Percentiles rank a stretch among this genome's conserved stretches.
These are phyloP conservation scores for Aspergillus transmontanensis DNA, from an alignment of 2,329 filamentous ascomycete genomes.

Conservation along the genomic window DNA sequence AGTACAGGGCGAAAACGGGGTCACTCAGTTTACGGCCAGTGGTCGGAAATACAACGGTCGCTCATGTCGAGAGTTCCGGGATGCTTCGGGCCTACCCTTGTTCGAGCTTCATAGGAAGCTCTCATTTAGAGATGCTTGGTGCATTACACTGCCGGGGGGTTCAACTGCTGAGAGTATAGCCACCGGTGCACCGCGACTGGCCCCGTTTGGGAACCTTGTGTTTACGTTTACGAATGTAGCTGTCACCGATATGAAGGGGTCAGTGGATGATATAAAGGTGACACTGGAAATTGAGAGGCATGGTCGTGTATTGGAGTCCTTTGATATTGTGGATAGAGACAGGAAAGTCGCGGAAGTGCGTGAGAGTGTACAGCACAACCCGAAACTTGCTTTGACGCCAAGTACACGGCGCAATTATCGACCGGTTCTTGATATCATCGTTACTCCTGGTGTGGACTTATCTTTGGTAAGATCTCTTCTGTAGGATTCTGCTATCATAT, in stretches of 20 bases:
- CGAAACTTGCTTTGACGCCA: slow-evolving; percentile 21
- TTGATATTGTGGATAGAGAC: slow-evolving; percentile 27
- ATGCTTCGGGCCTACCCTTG: slow-evolving; percentile 27
- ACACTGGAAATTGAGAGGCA: slow-evolving; percentile 18
- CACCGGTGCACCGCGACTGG: slow-evolving; percentile 13
- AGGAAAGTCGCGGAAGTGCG: slow-evolving; percentile 23
- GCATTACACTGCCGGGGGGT: slow-evolving; percentile 18
- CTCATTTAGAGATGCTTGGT: slow-evolving; percentile 14
- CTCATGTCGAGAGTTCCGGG: slow-evolving; percentile 28
- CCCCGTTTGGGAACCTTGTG: slow-evolving; percentile 14
- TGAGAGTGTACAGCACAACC: slow-evolving; percentile 26
- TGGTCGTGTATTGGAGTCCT: slow-evolving; percentile 16
- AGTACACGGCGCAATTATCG: slow-evolving; percentile 7
- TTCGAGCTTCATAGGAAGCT: slow-evolving; percentile 28
- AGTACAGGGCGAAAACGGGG: slow-evolving; percentile 22
- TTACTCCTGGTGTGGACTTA: slow-evolving; percentile 14
- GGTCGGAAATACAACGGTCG: slow-evolving; percentile 28
- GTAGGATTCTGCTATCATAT: neutral
- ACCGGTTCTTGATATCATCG: slow-evolving; percentile 12
- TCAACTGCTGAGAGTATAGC: slow-evolving; percentile 11
- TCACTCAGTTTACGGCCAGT: slow-evolving; percentile 23
- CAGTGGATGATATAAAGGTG: slow-evolving; percentile 10
- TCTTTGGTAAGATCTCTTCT: slow-evolving; percentile 3
- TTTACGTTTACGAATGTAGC: slow-evolving; percentile 22
- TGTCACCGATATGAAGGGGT: slow-evolving; percentile 12